Evolutionary conservation across 306 rosid genomes (phyloP), one percentile per base, ranked within the genome.

Genomic region (Echinosophora koreensis): DNA sequence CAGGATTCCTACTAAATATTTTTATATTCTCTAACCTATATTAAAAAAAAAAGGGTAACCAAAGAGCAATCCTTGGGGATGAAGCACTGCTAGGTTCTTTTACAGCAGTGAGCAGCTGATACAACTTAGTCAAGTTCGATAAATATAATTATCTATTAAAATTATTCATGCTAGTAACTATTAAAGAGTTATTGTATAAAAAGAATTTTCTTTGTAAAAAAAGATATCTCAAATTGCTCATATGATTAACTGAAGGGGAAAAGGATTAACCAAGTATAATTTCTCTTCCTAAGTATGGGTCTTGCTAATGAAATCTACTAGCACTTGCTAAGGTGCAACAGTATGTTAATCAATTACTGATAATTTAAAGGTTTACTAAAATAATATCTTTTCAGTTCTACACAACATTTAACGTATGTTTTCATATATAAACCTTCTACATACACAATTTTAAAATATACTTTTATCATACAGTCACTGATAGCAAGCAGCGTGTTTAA

Each of bases 251-350:
- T 30, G 32, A 30, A 30, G 32, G 32, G 32, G 32, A 2, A 1
- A 30, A 30, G 32, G 32, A 69, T 17, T 7, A 41, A 34, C 57
- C 56, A 62, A 49, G 67, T 15, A 70, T 34, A 63, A 61, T 55
- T 66, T 77, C 65, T 77, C 75, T 50, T 69, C 63, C 51, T 35
- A 68, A 30, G 38, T 39, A 57, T 8, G 46, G 76, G 50, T 65
- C 60, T 46, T 34, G 32, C 63, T 50, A 5, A 73, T 18, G 39
- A 73, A 30, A 66, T n/a, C 70, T 54, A 65, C 66, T 57, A 70
- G 41, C 57, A 77, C 66, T 54, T 64, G 66, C 44, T 55, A 13
- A 77, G 46, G 37, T 27, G 59, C 51, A 73, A 67, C 50, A 69
- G 51, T 39, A 49, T 65, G 73, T 60, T 38, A 35, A 54, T 47